A percentile compares a stretch with the other conserved stretches of the same genome.
Evolutionary conservation across 1,284 basidiomycete genomes (phyloP).

Genomic region (Naganishia sp.): DNA sequence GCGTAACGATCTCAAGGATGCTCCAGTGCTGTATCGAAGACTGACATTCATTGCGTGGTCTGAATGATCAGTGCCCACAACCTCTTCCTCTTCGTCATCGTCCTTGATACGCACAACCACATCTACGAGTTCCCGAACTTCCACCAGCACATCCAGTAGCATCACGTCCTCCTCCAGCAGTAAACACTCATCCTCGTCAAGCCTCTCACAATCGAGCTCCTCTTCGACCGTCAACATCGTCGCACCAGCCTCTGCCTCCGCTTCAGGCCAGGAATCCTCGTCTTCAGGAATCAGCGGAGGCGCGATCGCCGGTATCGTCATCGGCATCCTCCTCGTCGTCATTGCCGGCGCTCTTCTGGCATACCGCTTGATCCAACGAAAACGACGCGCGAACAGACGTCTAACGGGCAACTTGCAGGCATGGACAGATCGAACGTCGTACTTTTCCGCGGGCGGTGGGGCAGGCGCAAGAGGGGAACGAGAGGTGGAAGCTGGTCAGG

Average conservation of each 20-base stretch:
- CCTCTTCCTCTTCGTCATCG: conserved; percentile 2
- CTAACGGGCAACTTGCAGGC: conserved; percentile 20
- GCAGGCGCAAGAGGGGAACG: conserved; percentile 8
- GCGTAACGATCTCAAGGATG: background rate
- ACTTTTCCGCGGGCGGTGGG: conserved; percentile 18
- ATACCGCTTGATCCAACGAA: conserved; percentile 21
- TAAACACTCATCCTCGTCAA: conserved; percentile 4
- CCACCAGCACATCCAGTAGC: conserved; percentile 8
- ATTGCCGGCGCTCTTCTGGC: conserved; percentile 12
- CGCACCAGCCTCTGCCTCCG: conserved; percentile 14
- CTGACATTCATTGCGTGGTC: background rate
- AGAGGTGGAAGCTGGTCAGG: conserved; percentile 14
- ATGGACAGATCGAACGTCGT: conserved; percentile 22
- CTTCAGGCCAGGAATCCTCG: conserved; percentile 1
- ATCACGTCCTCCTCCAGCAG: conserved; percentile 5
- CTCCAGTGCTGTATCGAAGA: background rate
- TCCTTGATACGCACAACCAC: background rate
- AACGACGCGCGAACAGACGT: conserved; percentile 16
- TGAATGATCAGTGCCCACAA: background rate
- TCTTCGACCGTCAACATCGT: conserved; percentile 19
- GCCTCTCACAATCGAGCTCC: background rate
- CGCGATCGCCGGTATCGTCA: conserved; percentile 30
- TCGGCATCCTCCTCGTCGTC: conserved; percentile 16
- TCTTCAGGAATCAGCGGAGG: conserved; percentile 8
- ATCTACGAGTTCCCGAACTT: background rate